phyloP scores from a whole-genome alignment of 2,329 filamentous ascomycete genomes.

The Sporothrix curviconia region DNA sequence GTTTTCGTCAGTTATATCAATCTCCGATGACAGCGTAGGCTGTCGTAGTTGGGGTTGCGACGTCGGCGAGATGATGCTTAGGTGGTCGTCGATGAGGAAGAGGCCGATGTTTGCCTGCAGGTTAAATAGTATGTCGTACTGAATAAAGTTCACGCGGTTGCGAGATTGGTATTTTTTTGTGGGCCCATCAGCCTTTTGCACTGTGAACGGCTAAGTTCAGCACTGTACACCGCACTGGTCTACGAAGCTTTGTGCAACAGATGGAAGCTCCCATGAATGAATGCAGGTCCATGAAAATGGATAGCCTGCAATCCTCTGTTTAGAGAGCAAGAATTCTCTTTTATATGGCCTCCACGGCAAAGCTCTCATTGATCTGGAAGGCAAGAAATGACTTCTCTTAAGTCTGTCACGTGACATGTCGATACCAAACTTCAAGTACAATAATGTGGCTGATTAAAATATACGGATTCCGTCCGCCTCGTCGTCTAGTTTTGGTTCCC shows the following conservation, averaged over 20 bases:
- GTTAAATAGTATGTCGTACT: not conserved
- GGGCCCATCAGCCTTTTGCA: not conserved
- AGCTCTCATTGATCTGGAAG: too few species aligned
- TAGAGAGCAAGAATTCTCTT: too few species aligned
- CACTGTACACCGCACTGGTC: not conserved
- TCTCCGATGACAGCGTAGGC: too few species aligned
- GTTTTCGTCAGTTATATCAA: not conserved
- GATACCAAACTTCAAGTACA: not conserved
- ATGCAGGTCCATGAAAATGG: too few species aligned
- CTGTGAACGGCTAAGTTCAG: too few species aligned
- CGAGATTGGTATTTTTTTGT: constrained; percentile 11
- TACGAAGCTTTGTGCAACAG: too few species aligned
- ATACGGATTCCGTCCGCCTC: not conserved
- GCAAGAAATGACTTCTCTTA: too few species aligned
- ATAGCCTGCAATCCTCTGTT: too few species aligned
- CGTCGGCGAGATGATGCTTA: not conserved
- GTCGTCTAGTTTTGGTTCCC: not conserved
- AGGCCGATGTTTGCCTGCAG: not conserved
- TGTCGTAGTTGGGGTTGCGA: too few species aligned
- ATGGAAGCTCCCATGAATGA: too few species aligned
- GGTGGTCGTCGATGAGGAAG: not conserved
- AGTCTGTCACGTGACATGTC: not conserved
- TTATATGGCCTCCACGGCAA: not conserved
- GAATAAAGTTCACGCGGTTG: constrained; percentile 12
- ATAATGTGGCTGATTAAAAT: not conserved